A percentile compares a stretch with the other conserved stretches of the same genome.
phyloP scores from a whole-genome alignment of 2,329 filamentous ascomycete genomes.

The Orbilia oligospora region DNA sequence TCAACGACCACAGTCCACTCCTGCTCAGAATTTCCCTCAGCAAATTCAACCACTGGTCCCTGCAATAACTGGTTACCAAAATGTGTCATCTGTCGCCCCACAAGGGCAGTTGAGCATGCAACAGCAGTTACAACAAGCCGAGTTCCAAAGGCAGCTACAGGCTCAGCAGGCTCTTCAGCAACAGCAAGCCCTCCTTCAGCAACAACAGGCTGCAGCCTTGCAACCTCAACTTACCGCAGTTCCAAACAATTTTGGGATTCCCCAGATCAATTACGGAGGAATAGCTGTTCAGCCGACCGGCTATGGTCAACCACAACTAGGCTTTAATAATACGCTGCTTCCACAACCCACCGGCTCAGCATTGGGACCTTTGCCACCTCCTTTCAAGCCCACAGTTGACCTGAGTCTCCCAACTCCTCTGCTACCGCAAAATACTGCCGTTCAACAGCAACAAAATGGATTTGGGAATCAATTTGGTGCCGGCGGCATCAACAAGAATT shows the following conservation, averaged over 20 bases:
- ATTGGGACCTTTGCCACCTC: slow-evolving; percentile 74
- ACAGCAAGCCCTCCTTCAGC: slow-evolving; percentile 68
- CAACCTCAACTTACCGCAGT: slow-evolving; percentile 63
- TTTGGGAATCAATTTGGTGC: slow-evolving; percentile 69
- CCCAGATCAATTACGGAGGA: slow-evolving; percentile 65
- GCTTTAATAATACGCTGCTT: slow-evolving; percentile 69
- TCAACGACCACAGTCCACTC: slow-evolving; percentile 86
- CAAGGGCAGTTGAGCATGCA: slow-evolving; percentile 44
- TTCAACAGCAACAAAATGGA: slow-evolving; percentile 67
- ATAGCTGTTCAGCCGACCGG: slow-evolving; percentile 70
- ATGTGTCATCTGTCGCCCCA: slow-evolving; percentile 42
- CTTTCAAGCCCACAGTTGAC: slow-evolving; percentile 73
- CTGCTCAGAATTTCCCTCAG: slow-evolving; percentile 73
- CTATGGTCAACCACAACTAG: slow-evolving; percentile 71
- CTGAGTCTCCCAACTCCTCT: slow-evolving; percentile 67
- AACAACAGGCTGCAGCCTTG: slow-evolving; percentile 66
- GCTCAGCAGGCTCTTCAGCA: slow-evolving; percentile 70
- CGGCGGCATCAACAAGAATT: slow-evolving; percentile 72
- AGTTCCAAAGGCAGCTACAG: slow-evolving; percentile 67
- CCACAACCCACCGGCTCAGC: slow-evolving; percentile 68
- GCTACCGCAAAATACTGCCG: slow-evolving; percentile 70
- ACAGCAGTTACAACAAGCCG: slow-evolving; percentile 67
- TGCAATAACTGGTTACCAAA: slow-evolving; percentile 42
- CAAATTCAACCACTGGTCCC: slow-evolving; percentile 67
- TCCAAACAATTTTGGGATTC: slow-evolving; percentile 63